A percentile compares a stretch with the other conserved stretches of the same genome.
These are phyloP conservation scores for Tetracladium marchalianum DNA, from an alignment of 495 filamentous ascomycete genomes.

Conservation along the genomic window DNA sequence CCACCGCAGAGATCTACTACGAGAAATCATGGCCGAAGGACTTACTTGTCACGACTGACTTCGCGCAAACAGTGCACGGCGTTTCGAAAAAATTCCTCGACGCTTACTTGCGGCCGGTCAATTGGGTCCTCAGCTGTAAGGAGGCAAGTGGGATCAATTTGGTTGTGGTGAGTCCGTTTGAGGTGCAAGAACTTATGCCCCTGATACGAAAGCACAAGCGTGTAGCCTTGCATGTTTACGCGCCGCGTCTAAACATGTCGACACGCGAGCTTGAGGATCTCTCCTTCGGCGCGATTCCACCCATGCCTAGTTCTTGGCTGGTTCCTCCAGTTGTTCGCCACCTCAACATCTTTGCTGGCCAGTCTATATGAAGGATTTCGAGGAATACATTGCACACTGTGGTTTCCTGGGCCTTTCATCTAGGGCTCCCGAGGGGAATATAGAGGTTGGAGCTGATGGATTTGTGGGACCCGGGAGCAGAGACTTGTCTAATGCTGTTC, in stretches of 20 bases:
- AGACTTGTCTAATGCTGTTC: too few relatives aligned
- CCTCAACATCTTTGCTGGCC: conserved; percentile 57
- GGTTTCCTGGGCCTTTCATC: conserved; percentile 36
- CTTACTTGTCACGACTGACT: conserved; percentile 44
- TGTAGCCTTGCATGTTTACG: conserved; percentile 45
- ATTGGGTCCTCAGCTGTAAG: conserved; percentile 41
- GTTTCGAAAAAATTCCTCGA: conserved; percentile 24
- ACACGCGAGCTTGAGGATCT: conserved; percentile 36
- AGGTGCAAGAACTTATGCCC: conserved; percentile 41
- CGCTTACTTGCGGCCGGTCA: conserved; percentile 42
- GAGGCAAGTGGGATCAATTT: not conserved
- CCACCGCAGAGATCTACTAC: conserved; percentile 24
- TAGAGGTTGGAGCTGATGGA: conserved; percentile 25
- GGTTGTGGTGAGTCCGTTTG: conserved; percentile 46
- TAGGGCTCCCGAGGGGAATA: conserved; percentile 17
- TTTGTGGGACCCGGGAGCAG: conserved; percentile 8
- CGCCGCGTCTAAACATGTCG: conserved; percentile 40
- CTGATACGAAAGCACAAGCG: conserved; percentile 19
- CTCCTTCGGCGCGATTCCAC: conserved; percentile 25
- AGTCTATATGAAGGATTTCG: conserved; percentile 46
- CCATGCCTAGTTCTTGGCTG: not conserved
- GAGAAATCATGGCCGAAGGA: conserved; percentile 26
- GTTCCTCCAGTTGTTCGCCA: conserved; percentile 25
- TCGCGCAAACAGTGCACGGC: conserved; percentile 32
- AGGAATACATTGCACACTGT: conserved; percentile 41